These are phyloP conservation scores for Lepiota brunneoincarnata DNA, from an alignment of 768 basidiomycete genomes.

Conservation along the genomic window DNA sequence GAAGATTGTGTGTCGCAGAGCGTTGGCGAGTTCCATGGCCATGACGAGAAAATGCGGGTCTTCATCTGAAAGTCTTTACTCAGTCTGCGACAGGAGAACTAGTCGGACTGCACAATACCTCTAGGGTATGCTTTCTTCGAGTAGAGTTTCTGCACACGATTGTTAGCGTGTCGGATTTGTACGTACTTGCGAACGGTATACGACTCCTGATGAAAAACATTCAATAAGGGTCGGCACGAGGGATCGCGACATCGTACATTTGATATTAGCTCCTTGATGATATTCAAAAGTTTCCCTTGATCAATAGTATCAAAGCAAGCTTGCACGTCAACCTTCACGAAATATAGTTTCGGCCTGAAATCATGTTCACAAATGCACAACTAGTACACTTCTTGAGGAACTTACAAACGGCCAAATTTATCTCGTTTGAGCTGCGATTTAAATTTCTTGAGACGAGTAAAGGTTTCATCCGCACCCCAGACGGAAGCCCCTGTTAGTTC, in stretches of 20 bases:
- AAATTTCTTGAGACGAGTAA: conserved; percentile 67
- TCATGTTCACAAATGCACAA: background rate
- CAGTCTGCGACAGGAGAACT: background rate
- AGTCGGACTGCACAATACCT: conserved; percentile 34
- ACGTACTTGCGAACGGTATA: conserved; percentile 75
- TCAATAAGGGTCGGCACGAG: background rate
- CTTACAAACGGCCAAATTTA: conserved; percentile 49
- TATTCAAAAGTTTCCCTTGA: conserved; percentile 78
- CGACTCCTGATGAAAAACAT: conserved; percentile 44
- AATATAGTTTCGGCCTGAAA: conserved; percentile 81
- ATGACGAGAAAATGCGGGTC: conserved; percentile 70
- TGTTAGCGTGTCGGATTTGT: conserved; percentile 54
- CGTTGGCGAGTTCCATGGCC: conserved; percentile 63
- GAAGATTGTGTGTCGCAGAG: conserved; percentile 75
- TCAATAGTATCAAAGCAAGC: conserved; percentile 97
- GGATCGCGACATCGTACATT: conserved; percentile 43
- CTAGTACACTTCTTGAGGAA: background rate
- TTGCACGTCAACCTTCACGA: conserved; percentile 95
- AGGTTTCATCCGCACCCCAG: conserved; percentile 81
- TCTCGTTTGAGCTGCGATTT: conserved; percentile 48
- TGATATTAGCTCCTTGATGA: conserved; percentile 70
- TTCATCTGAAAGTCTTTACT: conserved; percentile 53
- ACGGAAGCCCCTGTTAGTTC: conserved; percentile 77
- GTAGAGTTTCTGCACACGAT: conserved; percentile 55
- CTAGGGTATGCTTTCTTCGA: conserved; percentile 64